Evolutionary conservation across 2,329 filamentous ascomycete species (phyloP), one percentile per base, ranked within the genome.

Genomic region (Thielaviopsis euricoi): DNA sequence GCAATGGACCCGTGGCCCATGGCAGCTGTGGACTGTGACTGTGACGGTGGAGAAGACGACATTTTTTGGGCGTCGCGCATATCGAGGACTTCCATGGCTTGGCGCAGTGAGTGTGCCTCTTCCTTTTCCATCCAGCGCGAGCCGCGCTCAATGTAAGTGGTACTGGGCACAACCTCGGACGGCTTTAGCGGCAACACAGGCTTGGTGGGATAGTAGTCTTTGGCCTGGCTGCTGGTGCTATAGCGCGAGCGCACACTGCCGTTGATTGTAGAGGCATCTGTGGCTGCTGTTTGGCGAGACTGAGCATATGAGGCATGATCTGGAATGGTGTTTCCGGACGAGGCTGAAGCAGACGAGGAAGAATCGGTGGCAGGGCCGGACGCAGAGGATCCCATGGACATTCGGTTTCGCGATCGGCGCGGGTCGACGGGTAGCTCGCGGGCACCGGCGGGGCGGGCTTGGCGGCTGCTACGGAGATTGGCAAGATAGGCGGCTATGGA

Each of bases 81-180:
- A 60, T 86, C 80, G 77, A 89, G 80, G 64, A 87, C 82, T 63
- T 88, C 80, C 75, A 90, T 81, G 12, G 86, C 86, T 61, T 82
- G 77, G 19, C 84, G 79, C 60, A 90, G 70, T 21, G 85, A 85
- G 40, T 77, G 76, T 3, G 81, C 83, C 69, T 90, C 86, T 66
- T 89, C 85, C 67, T 86, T 87, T 68, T 90, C 86, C 79, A 87
- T 86, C 83, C 85, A 88, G 64, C 86, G 74, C 66, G 82, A 80
- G 19, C 84, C 85, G 58, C 82, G 79, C 68, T 89, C 86, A 58
- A 87, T 83, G 67, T 89, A 89, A 7, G 78, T 81, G 50, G 81
- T 74, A 60, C 77, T 86, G 6, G 82, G 79, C 17, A 85, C 81
- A 53, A 85, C 76, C 55, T 82, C 76, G 2, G 76, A 79, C 1